Evolutionary conservation across 768 basidiomycete genomes (phyloP).

Genomic region (Panus rudis): DNA sequence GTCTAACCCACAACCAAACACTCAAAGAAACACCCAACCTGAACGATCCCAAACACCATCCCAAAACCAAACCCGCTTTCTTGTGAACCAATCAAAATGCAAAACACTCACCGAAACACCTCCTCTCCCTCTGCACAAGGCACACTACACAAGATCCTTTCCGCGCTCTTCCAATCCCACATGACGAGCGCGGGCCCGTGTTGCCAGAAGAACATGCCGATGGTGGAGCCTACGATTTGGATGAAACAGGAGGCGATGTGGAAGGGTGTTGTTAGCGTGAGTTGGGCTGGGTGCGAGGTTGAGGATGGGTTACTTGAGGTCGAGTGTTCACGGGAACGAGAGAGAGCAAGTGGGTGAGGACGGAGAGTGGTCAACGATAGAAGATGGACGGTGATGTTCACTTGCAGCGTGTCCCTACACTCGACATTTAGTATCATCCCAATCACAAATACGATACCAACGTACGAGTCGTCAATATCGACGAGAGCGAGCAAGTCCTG

Average conservation of each 20-base stretch:
- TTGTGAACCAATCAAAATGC: no score
- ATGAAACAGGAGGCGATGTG: constrained; percentile 29
- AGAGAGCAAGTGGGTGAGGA: constrained; percentile 37
- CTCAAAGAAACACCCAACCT: no score
- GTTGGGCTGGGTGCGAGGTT: no score
- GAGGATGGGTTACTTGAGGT: no score
- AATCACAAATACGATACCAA: no score
- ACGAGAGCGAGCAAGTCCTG: constrained; percentile 52
- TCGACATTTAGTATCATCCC: not conserved
- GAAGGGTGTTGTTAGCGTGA: no score
- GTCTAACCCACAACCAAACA: no score
- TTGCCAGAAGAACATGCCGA: constrained; percentile 40
- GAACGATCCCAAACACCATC: no score
- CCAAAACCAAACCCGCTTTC: no score
- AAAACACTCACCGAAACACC: no score
- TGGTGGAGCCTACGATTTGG: constrained; percentile 47
- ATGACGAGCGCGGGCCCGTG: constrained; percentile 31
- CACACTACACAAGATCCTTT: constrained; percentile 36
- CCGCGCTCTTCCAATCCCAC: constrained; percentile 49
- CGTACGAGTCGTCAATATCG: constrained; percentile 16
- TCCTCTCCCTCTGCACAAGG: no score
- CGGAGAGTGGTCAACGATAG: constrained; percentile 33
- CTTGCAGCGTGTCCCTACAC: not conserved
- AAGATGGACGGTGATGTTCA: constrained; percentile 31
- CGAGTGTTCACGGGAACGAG: no score